phyloP scores from a whole-genome alignment of 2,329 filamentous ascomycete species.

The Pseudogymnoascus sp. region DNA sequence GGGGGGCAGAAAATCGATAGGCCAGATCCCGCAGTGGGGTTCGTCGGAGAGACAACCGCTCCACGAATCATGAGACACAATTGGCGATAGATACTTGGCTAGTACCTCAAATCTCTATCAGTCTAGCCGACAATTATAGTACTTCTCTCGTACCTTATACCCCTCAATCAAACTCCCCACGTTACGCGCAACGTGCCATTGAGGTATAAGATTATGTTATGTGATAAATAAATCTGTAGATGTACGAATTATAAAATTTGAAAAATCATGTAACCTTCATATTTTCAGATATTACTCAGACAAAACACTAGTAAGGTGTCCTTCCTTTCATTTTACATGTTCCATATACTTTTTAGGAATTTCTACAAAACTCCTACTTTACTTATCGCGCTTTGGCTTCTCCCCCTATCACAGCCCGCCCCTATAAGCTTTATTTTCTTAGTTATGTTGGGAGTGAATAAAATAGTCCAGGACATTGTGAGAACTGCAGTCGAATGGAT shows the following conservation, averaged over 20 bases:
- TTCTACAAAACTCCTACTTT: background rate
- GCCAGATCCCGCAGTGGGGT: background rate
- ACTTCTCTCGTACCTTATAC: background rate
- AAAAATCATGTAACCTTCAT: background rate
- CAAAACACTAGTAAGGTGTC: background rate
- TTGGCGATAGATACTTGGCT: background rate
- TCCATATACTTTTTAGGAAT: background rate
- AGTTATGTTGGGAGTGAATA: background rate
- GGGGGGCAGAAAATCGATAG: conserved; percentile 1
- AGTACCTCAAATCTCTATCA: background rate
- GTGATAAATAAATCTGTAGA: background rate
- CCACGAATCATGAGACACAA: background rate
- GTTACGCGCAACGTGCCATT: background rate
- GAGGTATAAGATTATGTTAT: background rate
- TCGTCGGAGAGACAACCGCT: background rate
- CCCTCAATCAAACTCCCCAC: background rate
- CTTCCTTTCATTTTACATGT: background rate
- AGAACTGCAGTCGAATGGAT: background rate
- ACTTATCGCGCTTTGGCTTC: background rate
- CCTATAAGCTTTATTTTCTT: background rate
- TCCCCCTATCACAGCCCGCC: background rate
- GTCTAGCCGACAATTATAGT: background rate
- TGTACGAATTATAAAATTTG: background rate
- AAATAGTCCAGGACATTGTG: background rate
- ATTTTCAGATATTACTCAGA: background rate